A percentile compares a stretch with the other conserved stretches of the same genome.
phyloP scores from a whole-genome alignment of 2,329 filamentous ascomycete genomes.

The Xylaria sp. region DNA sequence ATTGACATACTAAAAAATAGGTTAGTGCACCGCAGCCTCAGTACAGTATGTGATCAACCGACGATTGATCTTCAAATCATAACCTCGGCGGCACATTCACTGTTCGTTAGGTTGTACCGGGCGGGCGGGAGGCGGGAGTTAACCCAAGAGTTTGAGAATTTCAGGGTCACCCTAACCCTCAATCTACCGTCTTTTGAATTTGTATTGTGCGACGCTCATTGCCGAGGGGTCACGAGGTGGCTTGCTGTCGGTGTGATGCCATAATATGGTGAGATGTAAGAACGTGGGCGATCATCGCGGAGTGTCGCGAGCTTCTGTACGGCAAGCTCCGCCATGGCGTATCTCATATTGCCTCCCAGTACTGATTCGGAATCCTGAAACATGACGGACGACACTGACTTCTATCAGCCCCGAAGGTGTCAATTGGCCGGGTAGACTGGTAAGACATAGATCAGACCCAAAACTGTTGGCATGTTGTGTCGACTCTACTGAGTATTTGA shows the following conservation, averaged over 20 bases:
- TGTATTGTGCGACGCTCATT: not conserved
- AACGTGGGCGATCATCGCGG: not conserved
- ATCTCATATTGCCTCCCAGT: not conserved
- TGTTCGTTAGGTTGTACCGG: not conserved
- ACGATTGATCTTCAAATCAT: not conserved
- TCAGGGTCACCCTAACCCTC: not conserved
- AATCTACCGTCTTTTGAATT: not conserved
- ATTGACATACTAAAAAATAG: not conserved
- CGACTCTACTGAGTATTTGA: not conserved
- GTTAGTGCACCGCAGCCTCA: not conserved
- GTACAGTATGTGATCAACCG: not conserved
- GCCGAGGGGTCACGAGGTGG: not conserved
- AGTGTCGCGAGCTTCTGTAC: not conserved
- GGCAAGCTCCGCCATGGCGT: not conserved
- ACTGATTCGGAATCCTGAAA: slow-evolving; percentile 2
- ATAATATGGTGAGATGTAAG: not conserved
- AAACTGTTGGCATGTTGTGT: not conserved
- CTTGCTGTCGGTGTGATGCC: not conserved
- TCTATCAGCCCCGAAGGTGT: not conserved
- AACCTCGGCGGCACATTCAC: not conserved
- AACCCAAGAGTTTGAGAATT: slow-evolving; percentile 13
- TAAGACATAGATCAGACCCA: slow-evolving; percentile 14
- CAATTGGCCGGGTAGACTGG: not conserved
- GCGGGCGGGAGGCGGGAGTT: not conserved
- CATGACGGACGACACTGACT: not conserved